Base-by-base conservation (phyloP, 345 rosid species). In the Erysimum cheiranthoides region DNA sequence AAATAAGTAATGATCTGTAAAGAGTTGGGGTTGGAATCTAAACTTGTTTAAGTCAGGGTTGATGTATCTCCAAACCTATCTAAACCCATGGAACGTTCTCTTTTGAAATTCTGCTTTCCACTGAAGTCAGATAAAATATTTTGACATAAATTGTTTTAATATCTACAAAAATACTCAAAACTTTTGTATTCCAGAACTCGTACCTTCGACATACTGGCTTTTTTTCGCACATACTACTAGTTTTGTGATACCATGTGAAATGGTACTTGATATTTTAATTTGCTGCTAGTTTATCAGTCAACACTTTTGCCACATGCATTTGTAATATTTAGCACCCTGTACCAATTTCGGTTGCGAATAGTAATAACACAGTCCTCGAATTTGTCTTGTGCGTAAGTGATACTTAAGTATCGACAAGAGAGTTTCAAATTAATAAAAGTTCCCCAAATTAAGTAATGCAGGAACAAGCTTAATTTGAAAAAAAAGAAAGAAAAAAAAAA, bases 401-500 rank as follows among this genome's bases (percentile, higher is more conserved):
- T 16, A 6, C 21, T 17, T 47, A 47, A 10, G 5, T 25, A 30
- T 50, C 6, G 6, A 50, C 14, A 50, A 50, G 6, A 10, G 21
- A n/a, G n/a, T n/a, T n/a, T n/a, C n/a, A n/a, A n/a, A n/a, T n/a
- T n/a, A 3, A 50, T 4, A 43, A 45, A 47, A n/a, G 43, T 25
- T 36, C 25, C 71, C 60, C 4, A 36, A 67, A 67, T 13, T 68
- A n/a, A 30, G 40, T 4, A 40, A 68, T 28, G 31, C 52, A 39
- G 16, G 52, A 21, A 30, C 25, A 43, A 40, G 54, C 47, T 21
- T 47, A 59, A 60, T 46, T 60, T 67, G 47, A 46, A 34, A 27
- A 1, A 12, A 1, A 21, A 21, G 1, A 21, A 21, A 21, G 25
- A 21, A 21, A n/a, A n/a, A n/a, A n/a, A n/a, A 21, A 21, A 21